Percentiles rank a stretch among this genome's conserved stretches.
Conservation (phyloP, 495 filamentous ascomycete species). For the Paragyromitra xinjiangensis region DNA sequence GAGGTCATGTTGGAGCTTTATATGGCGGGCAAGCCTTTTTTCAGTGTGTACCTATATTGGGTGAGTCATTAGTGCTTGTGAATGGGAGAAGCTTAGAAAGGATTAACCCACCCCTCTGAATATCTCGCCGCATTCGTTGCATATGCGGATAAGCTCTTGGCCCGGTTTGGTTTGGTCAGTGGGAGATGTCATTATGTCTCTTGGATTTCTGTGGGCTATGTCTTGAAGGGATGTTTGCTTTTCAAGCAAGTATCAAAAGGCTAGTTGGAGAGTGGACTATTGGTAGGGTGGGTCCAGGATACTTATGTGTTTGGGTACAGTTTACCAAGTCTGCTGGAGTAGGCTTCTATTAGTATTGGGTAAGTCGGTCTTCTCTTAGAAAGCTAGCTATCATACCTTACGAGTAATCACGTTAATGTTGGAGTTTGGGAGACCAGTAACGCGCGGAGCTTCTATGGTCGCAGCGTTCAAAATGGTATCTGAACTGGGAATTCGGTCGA, state of each 20-base stretch:
- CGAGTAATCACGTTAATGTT: not conserved
- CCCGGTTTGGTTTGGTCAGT: not conserved
- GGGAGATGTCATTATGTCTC: not conserved
- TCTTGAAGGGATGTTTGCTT: not conserved
- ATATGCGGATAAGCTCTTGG: not conserved
- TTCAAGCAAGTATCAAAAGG: not conserved
- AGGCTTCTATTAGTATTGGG: not conserved
- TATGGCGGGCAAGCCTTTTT: slow-evolving; percentile 11
- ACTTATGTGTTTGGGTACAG: not conserved
- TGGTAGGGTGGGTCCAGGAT: not conserved
- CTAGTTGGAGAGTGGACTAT: not conserved
- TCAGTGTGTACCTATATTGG: not conserved
- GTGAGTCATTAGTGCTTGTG: not conserved
- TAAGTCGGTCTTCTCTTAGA: not conserved
- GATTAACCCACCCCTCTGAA: not conserved
- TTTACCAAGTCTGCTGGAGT: not conserved
- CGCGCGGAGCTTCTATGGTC: not conserved
- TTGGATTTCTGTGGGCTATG: not conserved
- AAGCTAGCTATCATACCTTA: not conserved
- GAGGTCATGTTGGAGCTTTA: slow-evolving; percentile 15
- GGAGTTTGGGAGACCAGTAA: not conserved
- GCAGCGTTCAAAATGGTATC: not conserved
- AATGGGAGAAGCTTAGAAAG: not conserved
- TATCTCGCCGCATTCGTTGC: not conserved
- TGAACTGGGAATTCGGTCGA: not conserved